Base-by-base conservation (phyloP, 2,329 filamentous ascomycete genomes). In the Moelleriella libera region DNA sequence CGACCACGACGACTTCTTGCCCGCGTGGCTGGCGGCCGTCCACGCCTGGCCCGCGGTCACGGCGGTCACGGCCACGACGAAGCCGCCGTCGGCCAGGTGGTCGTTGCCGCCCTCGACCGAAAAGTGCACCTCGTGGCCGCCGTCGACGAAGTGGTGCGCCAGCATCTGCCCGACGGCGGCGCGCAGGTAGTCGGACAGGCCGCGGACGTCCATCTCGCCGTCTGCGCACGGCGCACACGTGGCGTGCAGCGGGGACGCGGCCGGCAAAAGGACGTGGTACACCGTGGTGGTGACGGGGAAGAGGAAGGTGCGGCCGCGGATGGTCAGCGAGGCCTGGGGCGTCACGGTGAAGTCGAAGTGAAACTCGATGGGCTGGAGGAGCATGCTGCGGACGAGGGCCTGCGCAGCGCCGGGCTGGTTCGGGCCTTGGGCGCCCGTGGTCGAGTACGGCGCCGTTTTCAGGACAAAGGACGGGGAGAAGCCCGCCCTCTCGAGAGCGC, bases 171-270 rank as follows among this genome's bases (percentile, higher is more conserved):
- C 55, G 6, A 67, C 61, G 10, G 70, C 68, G 14, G 65, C 65
- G 48, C 64, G 60, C 7, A 77, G 53, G 56, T 76, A 76, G 51
- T 68, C 65, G 10, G 63, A 59, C 5, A 75, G 63, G 34, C 71
- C 68, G 8, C 55, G 51, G 12, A 71, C 58, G 51, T 65, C 65
- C 0, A 68, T 64, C 51, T 75, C 77, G 5, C 63, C 61, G 29
- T 70, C 66, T 9, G 59, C 56, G 45, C 66, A 66, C 0, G 72
- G 72, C 0, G 70, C 64, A 51, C 69, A 75, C 12, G 60, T 50
- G 5, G 51, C 47, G 3, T 64, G 59, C 2, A 76, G 57, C 31
- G 57, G 55, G 21, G 61, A 62, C 5, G 56, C 53, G 1, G 66
- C 57, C 3, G 66, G 64, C 2, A 70, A 57, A n/a, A 65, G 55